Conservation (phyloP, 306 rosid genomes). For the Abrus pulchellus region DNA sequence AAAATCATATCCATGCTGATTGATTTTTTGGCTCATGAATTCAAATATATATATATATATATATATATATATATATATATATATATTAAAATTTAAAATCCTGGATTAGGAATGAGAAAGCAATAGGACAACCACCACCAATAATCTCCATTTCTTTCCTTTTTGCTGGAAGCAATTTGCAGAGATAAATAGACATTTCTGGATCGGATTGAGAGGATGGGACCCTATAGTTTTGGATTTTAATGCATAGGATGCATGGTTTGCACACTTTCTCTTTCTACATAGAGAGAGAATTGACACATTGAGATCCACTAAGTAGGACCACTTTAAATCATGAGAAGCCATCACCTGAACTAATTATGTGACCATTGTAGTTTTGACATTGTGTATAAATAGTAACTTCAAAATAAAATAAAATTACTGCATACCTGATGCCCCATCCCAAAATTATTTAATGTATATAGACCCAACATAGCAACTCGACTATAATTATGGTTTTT, state of each 20-base stretch:
- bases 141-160: constrained; percentile 2
- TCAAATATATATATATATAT: not conserved
- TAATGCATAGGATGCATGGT: constrained; percentile 7
- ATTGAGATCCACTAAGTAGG: constrained; percentile 1
- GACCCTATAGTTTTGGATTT: constrained; percentile 16
- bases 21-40: not conserved
- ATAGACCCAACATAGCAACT: not conserved
- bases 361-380: not conserved
- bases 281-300: not conserved
- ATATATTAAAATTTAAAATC: not conserved
- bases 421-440: not conserved
- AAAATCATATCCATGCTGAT: not conserved
- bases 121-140: constrained; percentile 30
- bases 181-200: not conserved
- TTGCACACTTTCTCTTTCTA: no score
- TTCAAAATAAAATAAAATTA: not conserved
- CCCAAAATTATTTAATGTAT: constrained; percentile 6
- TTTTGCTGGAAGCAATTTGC: constrained; percentile 28
- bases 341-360: not conserved
- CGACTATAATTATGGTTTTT: not conserved
- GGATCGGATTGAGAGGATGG: constrained; percentile 20
- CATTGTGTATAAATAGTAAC: not conserved
- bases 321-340: not conserved
- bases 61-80: not conserved
- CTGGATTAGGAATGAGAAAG: constrained; percentile 37